Percentiles rank a stretch among this genome's conserved stretches.
phyloP scores from a whole-genome alignment of 495 filamentous ascomycete genomes.

The Staphylotrichum longicolle region DNA sequence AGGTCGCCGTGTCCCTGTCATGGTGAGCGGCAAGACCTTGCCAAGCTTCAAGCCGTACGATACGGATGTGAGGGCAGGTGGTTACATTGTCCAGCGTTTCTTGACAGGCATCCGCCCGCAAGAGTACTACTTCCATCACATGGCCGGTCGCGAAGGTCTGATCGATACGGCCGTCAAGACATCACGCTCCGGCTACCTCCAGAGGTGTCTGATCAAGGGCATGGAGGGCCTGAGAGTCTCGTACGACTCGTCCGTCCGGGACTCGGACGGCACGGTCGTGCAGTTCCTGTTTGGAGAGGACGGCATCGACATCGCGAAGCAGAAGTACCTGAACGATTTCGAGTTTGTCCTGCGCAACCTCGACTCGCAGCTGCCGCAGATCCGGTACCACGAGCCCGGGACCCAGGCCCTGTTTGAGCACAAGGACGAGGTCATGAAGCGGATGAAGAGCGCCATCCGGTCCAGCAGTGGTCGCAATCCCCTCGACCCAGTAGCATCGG shows the following conservation, averaged over 20 bases:
- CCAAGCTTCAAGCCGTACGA: slow-evolving; percentile 94
- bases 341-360: slow-evolving; percentile 83
- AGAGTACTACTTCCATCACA: slow-evolving; percentile 99
- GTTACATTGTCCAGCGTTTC: slow-evolving; percentile 93
- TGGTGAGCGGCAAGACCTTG: slow-evolving; percentile 96
- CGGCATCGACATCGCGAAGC: slow-evolving; percentile 88
- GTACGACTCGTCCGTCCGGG: slow-evolving; percentile 91
- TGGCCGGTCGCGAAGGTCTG: slow-evolving; percentile 97
- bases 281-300: slow-evolving; percentile 98
- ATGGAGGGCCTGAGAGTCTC: slow-evolving; percentile 93
- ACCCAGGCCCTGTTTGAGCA: slow-evolving; percentile 43
- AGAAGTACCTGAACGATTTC: slow-evolving; percentile 87
- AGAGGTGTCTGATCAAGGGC: slow-evolving; percentile 97
- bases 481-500: slow-evolving; percentile 69
- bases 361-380: slow-evolving; percentile 48
- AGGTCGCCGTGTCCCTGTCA: slow-evolving; percentile 89
- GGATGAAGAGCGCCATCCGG: slow-evolving; percentile 75
- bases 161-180: slow-evolving; percentile 99
- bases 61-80: slow-evolving; percentile 83
- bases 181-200: slow-evolving; percentile 91
- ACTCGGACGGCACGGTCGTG: slow-evolving; percentile 87
- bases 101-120: slow-evolving; percentile 97
- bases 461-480: slow-evolving; percentile 63
- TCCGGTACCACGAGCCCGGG: slow-evolving; percentile 42
- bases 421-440: slow-evolving; percentile 64